Evolutionary conservation across 345 rosid species (phyloP).

Genomic region (Linum tenue): DNA sequence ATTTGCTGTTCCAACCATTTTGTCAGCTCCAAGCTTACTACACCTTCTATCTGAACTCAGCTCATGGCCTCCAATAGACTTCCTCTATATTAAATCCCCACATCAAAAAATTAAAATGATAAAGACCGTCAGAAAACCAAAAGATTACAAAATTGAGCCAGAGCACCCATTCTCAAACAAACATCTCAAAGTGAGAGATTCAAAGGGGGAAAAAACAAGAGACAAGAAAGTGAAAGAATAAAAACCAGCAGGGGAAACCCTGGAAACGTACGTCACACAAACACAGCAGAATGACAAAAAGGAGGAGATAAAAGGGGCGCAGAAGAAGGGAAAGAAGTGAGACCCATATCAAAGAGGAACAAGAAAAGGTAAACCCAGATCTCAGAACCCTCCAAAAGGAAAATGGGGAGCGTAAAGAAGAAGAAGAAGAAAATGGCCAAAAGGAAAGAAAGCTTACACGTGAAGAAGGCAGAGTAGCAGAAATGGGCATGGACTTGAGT

Average conservation of each 20-base stretch:
- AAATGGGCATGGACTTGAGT: conserved; percentile 12
- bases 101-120: conserved; percentile 1
- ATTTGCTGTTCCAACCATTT: conserved; percentile 28
- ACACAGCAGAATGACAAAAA: not conserved
- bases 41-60: conserved; percentile 15
- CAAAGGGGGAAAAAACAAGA: not conserved
- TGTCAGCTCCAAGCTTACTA: conserved; percentile 11
- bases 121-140: not conserved
- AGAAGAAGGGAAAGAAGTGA: not conserved
- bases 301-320: conserved; percentile 5
- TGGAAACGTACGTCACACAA: not conserved
- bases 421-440: not conserved
- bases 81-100: conserved; percentile 10
- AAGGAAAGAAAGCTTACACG: conserved; percentile 27
- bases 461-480: conserved; percentile 20
- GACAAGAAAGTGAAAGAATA: not conserved
- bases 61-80: conserved; percentile 19
- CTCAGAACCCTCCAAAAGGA: not conserved
- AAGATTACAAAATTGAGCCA: not conserved
- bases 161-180: not conserved
- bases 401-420: conserved; percentile 6
- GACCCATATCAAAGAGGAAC: not conserved
- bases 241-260: not conserved
- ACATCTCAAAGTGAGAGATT: not conserved
- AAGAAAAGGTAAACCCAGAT: not conserved